A percentile compares a stretch with the other conserved stretches of the same genome.
phyloP scores from a whole-genome alignment of 345 rosid species.

The Gossypium raimondii region DNA sequence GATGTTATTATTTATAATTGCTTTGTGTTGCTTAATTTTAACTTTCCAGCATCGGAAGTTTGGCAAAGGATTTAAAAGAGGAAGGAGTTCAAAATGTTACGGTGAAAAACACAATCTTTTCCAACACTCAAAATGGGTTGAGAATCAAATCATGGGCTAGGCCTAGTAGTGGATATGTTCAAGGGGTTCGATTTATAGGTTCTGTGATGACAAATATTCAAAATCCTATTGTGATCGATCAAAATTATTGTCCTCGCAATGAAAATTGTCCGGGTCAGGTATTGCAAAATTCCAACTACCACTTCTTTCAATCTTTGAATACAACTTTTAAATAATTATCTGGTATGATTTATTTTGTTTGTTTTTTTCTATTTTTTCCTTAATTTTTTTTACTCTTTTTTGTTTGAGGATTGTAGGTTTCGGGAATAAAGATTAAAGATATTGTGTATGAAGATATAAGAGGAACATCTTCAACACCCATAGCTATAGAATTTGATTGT shows the following conservation, averaged over 20 bases:
- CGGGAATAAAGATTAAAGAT: constrained; percentile 32
- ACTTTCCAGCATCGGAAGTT: constrained; percentile 49
- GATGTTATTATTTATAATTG: background rate
- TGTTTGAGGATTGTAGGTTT: background rate
- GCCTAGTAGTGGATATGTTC: constrained; percentile 32
- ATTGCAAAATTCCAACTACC: too few relatives aligned
- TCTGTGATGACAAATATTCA: constrained; percentile 33
- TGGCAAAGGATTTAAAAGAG: constrained; percentile 25
- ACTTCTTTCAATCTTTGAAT: too few relatives aligned
- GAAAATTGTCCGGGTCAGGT: constrained; percentile 42
- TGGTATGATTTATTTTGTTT: background rate
- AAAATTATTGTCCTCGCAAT: constrained; percentile 54
- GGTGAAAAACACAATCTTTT: constrained; percentile 24
- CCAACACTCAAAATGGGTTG: constrained; percentile 45
- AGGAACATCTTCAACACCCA: constrained; percentile 33
- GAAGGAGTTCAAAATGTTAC: too few relatives aligned
- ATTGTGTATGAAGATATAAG: constrained; percentile 29
- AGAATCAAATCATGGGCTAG: constrained; percentile 48
- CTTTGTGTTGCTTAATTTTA: background rate
- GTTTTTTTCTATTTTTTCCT: background rate
- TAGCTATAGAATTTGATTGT: constrained; percentile 31
- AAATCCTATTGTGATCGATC: constrained; percentile 26
- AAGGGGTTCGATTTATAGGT: constrained; percentile 32
- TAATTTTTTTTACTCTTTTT: background rate
- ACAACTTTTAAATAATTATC: too few relatives aligned